These are phyloP conservation scores for Solanum chmielewskii DNA, from an alignment of 257 asterid genomes.

Conservation along the genomic window DNA sequence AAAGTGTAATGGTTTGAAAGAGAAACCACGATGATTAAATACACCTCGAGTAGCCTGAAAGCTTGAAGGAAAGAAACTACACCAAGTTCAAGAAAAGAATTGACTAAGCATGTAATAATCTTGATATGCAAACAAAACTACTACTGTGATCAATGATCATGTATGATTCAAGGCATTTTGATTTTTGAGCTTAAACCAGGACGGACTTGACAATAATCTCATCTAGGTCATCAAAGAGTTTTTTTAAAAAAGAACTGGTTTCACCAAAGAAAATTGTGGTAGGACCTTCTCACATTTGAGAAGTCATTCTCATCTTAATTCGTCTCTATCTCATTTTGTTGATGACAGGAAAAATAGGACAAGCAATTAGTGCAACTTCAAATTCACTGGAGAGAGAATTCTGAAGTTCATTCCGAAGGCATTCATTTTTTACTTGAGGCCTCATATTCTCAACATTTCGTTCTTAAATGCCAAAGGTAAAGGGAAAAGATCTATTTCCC, in stretches of 20 bases:
- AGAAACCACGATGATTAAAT: neutral
- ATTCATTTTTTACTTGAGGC: neutral
- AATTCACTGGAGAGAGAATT: neutral
- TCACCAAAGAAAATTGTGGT: neutral
- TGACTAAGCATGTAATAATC: neutral
- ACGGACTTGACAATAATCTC: neutral
- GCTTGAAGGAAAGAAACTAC: neutral
- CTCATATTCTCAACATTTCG: neutral
- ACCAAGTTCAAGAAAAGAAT: neutral
- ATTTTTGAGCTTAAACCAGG: neutral
- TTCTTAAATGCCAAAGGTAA: neutral
- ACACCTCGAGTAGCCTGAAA: neutral
- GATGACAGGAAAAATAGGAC: neutral
- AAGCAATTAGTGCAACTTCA: neutral
- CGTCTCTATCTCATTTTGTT: neutral
- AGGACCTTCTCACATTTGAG: neutral
- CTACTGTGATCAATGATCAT: neutral
- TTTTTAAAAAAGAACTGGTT: neutral
- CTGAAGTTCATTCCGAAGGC: neutral
- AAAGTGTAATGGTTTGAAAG: neutral
- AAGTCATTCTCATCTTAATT: neutral
- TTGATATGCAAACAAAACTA: neutral
- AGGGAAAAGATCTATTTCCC: neutral
- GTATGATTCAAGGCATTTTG: neutral
- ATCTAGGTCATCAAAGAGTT: neutral